A percentile compares a stretch with the other conserved stretches of the same genome.
These are phyloP conservation scores for Agaricus bisporus DNA, from an alignment of 768 basidiomycete genomes.

Conservation along the genomic window DNA sequence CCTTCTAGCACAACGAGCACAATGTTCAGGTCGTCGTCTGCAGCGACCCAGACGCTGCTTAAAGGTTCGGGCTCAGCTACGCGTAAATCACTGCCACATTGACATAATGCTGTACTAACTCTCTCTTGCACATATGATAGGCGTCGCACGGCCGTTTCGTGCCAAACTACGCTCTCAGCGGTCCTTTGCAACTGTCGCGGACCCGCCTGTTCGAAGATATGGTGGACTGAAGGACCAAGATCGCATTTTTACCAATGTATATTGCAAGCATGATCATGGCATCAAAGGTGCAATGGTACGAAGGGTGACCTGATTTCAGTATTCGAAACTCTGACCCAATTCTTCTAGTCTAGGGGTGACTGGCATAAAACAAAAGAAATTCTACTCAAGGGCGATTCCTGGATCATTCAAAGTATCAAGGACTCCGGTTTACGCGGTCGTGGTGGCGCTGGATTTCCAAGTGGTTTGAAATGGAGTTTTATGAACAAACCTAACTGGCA, in stretches of 20 bases:
- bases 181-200: conserved; percentile 67
- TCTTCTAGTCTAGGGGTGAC: conserved; percentile 80
- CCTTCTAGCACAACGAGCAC: conserved; percentile 26
- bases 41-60: conserved; percentile 31
- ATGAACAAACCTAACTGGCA: conserved; percentile 99
- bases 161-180: conserved; percentile 31
- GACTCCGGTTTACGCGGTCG: conserved; percentile 93
- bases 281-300: conserved; percentile 87
- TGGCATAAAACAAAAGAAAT: conserved; percentile 99
- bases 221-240: conserved; percentile 95
- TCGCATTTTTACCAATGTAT: conserved; percentile 90
- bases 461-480: conserved; percentile 95
- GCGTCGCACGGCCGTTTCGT: conserved; percentile 24
- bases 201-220: conserved; percentile 85
- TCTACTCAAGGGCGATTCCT: conserved; percentile 87
- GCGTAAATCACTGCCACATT: conserved; percentile 18
- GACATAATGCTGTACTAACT: background rate
- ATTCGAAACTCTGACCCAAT: background rate
- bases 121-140: conserved; percentile 12
- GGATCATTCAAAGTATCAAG: conserved; percentile 96
- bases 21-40: conserved; percentile 28
- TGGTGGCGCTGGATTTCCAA: conserved; percentile 96
- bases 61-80: conserved; percentile 21
- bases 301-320: background rate
- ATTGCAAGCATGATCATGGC: conserved; percentile 83